Percentiles rank a stretch among this genome's conserved stretches.
Evolutionary conservation across 1,284 basidiomycete species (phyloP).

Genomic region (Afroboletus lepidellus): DNA sequence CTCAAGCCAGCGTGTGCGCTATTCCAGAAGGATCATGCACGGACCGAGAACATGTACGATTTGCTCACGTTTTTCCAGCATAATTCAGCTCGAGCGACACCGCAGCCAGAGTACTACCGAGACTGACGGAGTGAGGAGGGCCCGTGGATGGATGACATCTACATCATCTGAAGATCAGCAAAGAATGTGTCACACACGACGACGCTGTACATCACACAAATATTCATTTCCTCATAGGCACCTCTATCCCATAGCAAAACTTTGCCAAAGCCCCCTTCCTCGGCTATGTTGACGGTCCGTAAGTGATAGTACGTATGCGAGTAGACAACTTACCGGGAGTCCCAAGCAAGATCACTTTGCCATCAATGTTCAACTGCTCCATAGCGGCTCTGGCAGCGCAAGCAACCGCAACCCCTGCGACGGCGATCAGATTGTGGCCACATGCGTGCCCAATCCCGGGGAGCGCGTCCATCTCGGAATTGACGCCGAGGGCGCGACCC

Average conservation of each 20-base stretch:
- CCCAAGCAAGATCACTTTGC: constrained; percentile 68
- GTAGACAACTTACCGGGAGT: constrained; percentile 56
- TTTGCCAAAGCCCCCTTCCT: constrained; percentile 76
- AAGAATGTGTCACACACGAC: not conserved
- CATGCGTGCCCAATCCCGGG: constrained; percentile 73
- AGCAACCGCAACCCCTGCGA: constrained; percentile 68
- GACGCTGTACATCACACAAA: constrained; percentile 58
- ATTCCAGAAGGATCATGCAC: not conserved
- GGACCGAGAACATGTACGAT: not conserved
- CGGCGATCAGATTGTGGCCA: constrained; percentile 80
- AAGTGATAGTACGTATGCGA: not conserved
- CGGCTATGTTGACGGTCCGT: constrained; percentile 42
- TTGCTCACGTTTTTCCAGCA: constrained; percentile 54
- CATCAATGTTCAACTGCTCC: constrained; percentile 55
- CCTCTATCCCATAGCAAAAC: constrained; percentile 59
- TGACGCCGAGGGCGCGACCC: constrained; percentile 63
- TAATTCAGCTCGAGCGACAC: constrained; percentile 51
- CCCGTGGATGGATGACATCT: constrained; percentile 68
- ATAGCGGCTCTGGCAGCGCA: constrained; percentile 60
- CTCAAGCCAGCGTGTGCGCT: constrained; percentile 69
- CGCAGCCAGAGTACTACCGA: constrained; percentile 53
- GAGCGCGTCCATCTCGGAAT: constrained; percentile 73
- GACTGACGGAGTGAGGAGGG: constrained; percentile 50
- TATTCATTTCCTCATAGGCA: constrained; percentile 67
- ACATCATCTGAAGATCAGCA: not conserved